These are phyloP conservation scores for Cutaneotrichosporon daszewskae DNA, from an alignment of 1,284 basidiomycete genomes.

Conservation along the genomic window DNA sequence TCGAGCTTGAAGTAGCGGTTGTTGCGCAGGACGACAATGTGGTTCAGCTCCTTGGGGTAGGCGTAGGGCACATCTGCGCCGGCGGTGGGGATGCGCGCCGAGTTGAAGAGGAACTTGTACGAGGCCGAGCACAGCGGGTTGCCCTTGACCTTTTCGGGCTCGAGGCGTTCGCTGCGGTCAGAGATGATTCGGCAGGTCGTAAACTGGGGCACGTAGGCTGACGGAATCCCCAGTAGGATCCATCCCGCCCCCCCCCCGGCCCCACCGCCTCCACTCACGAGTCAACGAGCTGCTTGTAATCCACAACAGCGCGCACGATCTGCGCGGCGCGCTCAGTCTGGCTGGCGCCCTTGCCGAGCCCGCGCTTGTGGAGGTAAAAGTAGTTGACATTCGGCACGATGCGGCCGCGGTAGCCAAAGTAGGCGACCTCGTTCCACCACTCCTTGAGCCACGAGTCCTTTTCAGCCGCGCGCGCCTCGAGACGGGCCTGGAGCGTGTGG, in stretches of 20 bases:
- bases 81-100: conserved; percentile 75
- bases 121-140: conserved; percentile 86
- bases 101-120: conserved; percentile 97
- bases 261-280: conserved; percentile 53
- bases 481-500: conserved; percentile 69
- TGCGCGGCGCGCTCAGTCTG: conserved; percentile 69
- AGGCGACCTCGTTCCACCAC: conserved; percentile 95
- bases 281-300: conserved; percentile 75
- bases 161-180: conserved; percentile 61
- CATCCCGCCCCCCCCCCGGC: neutral
- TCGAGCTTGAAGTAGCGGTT: conserved; percentile 83
- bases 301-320: conserved; percentile 73
- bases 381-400: conserved; percentile 93
- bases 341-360: conserved; percentile 53
- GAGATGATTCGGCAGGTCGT: neutral
- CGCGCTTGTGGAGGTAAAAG: conserved; percentile 83
- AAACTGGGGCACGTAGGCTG: neutral
- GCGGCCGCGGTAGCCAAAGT: conserved; percentile 58
- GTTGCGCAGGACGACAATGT: conserved; percentile 84
- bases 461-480: conserved; percentile 62
- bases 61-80: conserved; percentile 78
- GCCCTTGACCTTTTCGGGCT: conserved; percentile 81
- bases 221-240: neutral
- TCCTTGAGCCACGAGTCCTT: conserved; percentile 81
- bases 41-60: conserved; percentile 68